Base-by-base conservation (phyloP, 164 flowering plant species). In the Macadamia integrifolia region DNA sequence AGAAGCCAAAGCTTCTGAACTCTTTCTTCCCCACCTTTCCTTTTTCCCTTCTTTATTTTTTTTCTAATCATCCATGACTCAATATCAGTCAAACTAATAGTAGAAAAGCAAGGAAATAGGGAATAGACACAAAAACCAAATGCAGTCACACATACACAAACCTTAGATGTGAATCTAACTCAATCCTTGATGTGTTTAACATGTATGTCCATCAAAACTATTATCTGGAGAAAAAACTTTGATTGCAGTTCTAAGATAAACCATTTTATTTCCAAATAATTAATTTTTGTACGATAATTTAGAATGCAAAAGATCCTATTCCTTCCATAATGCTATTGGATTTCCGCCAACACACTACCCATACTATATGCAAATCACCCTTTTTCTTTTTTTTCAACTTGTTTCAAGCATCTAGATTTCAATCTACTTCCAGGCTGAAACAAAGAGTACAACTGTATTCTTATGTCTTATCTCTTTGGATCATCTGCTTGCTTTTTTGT, bases 381-480 rank as follows among this genome's bases (percentile, higher is more conserved):
- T 14, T 10, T 3, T 8, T 10, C 8, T 10, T 8, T 49, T 4
- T 49, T 49, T 10, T 49, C 53, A 10, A 49, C 10, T 49, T 49
- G 53, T 35, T 49, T 49, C 53, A 49, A 49, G 53, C 15, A 3
- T 14, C 53, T 4, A 14, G 15, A 49, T 14, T 8, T 49, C 15
- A 14, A 10, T 1, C 53, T 5, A 49, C 53, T 76, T 69, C 67
- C 17, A 58, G 72, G 55, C 64, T 46, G 70, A 65, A 69, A 67
- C 74, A 77, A 66, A 76, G 40, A 77, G 62, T 59, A 64, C 76
- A 79, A 76, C 80, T 71, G 72, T 50, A 60, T 23, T 62, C 30
- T n/a, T 82, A 3, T 49, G 85, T 82, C 79, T 66, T 57, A 59
- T 74, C 67, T 69, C 61, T 44, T 64, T 62, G 70, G 70, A 62